These are phyloP conservation scores for Massarina eburnea DNA, from an alignment of 2,329 filamentous ascomycete species.

Conservation along the genomic window DNA sequence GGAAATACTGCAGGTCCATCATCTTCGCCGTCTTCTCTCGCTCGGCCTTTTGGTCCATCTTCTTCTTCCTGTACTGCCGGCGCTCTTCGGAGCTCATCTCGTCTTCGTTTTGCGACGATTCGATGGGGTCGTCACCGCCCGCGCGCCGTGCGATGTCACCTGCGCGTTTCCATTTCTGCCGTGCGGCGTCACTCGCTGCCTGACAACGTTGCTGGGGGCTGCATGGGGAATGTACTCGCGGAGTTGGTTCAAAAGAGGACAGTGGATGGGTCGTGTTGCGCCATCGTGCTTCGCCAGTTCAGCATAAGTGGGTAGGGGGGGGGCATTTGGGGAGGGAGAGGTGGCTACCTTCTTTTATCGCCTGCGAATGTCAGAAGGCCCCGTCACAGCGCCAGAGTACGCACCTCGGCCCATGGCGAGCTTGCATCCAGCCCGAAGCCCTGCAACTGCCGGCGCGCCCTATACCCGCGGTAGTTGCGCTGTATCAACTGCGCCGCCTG, in stretches of 20 bases:
- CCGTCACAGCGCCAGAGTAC: constrained; percentile 23
- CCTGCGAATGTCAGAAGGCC: constrained; percentile 34
- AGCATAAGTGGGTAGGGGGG: too few relatives aligned
- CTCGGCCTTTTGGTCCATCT: constrained; percentile 56
- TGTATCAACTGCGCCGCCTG: constrained; percentile 40
- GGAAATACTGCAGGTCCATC: constrained; percentile 85
- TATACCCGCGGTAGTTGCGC: constrained; percentile 76
- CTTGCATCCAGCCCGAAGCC: constrained; percentile 70
- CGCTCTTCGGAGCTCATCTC: constrained; percentile 38
- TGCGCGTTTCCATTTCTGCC: constrained; percentile 74
- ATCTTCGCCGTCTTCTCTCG: constrained; percentile 69
- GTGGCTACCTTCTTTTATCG: constrained; percentile 51
- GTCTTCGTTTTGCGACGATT: constrained; percentile 51
- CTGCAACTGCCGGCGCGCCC: constrained; percentile 68
- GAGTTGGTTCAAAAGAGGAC: constrained; percentile 40
- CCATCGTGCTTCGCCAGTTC: constrained; percentile 53
- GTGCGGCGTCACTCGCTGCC: constrained; percentile 50
- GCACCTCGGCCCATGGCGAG: constrained; percentile 70
- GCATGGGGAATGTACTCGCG: constrained; percentile 14
- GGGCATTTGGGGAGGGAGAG: too few relatives aligned
- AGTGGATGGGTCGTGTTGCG: constrained; percentile 52
- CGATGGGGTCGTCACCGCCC: constrained; percentile 64
- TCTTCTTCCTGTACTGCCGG: constrained; percentile 36
- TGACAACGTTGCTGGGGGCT: constrained; percentile 29
- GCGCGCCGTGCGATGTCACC: constrained; percentile 71